These are phyloP conservation scores for Penicillium sp. DNA, from an alignment of 2,329 filamentous ascomycete genomes.

Conservation along the genomic window DNA sequence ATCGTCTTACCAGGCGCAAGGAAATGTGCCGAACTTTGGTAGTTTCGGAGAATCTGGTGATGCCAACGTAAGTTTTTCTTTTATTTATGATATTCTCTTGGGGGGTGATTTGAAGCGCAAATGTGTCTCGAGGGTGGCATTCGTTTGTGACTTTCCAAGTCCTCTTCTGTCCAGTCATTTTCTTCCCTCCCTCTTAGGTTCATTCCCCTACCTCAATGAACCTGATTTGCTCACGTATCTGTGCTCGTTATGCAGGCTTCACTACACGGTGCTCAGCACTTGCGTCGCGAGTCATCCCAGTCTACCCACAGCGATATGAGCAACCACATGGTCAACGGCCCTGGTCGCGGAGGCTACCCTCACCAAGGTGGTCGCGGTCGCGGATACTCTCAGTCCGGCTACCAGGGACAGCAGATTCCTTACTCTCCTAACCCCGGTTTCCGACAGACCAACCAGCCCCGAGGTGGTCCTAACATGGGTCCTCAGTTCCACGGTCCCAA, in stretches of 20 bases:
- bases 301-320: conserved; percentile 72
- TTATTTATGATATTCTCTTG: conserved; percentile 5
- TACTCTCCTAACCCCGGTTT: conserved; percentile 54
- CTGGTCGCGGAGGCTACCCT: conserved; percentile 53
- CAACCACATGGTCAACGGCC: conserved; percentile 48
- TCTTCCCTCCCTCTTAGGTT: conserved; percentile 15
- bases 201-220: conserved; percentile 8
- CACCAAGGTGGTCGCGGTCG: conserved; percentile 55
- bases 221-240: conserved; percentile 53
- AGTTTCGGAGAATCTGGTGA: conserved; percentile 70
- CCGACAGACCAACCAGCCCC: conserved; percentile 50
- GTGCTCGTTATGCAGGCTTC: conserved; percentile 62
- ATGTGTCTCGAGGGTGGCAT: neutral
- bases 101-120: neutral
- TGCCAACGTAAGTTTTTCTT: conserved; percentile 59
- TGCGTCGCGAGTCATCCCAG: conserved; percentile 81
- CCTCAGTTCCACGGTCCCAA: conserved; percentile 48
- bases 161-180: neutral
- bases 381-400: conserved; percentile 52
- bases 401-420: conserved; percentile 49
- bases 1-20: conserved; percentile 66
- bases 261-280: conserved; percentile 65
- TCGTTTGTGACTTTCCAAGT: neutral
- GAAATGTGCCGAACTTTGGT: conserved; percentile 73
- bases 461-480: conserved; percentile 51